A percentile compares a stretch with the other conserved stretches of the same genome.
These are phyloP conservation scores for Purshia tridentata DNA, from an alignment of 306 rosid species.

Conservation along the genomic window DNA sequence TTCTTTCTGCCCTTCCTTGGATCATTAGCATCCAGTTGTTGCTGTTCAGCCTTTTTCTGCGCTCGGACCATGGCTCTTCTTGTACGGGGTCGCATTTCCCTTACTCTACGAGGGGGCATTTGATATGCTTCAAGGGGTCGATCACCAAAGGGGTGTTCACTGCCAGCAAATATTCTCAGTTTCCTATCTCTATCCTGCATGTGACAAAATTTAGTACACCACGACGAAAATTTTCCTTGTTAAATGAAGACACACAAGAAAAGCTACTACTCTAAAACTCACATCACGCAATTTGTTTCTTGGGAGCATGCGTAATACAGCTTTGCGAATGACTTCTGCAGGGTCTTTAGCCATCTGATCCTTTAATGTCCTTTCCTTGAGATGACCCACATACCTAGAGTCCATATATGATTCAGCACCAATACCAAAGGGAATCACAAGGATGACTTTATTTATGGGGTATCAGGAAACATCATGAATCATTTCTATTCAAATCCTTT, in stretches of 20 bases:
- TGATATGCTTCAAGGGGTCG: slow-evolving; percentile 69
- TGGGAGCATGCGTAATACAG: slow-evolving; percentile 91
- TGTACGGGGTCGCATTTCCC: slow-evolving; percentile 82
- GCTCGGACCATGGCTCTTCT: slow-evolving; percentile 93
- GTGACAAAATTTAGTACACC: slow-evolving; percentile 12
- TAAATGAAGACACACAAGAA: neutral
- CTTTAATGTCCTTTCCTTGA: slow-evolving; percentile 80
- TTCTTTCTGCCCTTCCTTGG: slow-evolving; percentile 47
- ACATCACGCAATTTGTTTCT: slow-evolving; percentile 91
- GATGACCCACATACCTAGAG: slow-evolving; percentile 80
- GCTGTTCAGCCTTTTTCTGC: slow-evolving; percentile 75
- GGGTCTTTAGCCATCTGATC: slow-evolving; percentile 93
- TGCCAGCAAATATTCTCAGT: slow-evolving; percentile 71
- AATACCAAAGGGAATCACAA: slow-evolving; percentile 24
- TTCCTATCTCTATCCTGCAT: slow-evolving; percentile 92
- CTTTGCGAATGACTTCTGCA: slow-evolving; percentile 93
- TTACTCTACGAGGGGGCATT: slow-evolving; percentile 73
- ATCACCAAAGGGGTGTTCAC: slow-evolving; percentile 83
- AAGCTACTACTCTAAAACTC: slow-evolving; percentile 27
- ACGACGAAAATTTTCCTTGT: too few relatives aligned
- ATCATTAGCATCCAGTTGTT: slow-evolving; percentile 39
- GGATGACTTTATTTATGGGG: neutral
- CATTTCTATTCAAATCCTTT: neutral
- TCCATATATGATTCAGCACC: slow-evolving; percentile 28
- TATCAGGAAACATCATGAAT: neutral